Evolutionary conservation across 805 yeast species (phyloP).

Genomic region (Lipomyces sp.): DNA sequence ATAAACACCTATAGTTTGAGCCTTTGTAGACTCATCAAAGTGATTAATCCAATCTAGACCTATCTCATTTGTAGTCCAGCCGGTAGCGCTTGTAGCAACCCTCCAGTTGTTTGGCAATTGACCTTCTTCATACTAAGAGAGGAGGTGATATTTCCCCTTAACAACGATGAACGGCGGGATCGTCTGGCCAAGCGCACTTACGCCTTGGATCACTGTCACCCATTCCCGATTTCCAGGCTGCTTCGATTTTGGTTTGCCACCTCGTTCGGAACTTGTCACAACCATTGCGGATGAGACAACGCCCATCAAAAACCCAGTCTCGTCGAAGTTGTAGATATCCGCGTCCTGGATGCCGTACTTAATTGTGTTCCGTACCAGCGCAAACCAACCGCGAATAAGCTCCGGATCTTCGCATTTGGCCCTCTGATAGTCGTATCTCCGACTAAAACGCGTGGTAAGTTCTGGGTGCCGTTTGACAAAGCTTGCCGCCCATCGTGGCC

Average conservation of each 20-base stretch:
- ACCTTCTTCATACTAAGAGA: conserved; percentile 13
- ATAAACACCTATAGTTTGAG: too few species aligned
- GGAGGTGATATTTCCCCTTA: conserved; percentile 8
- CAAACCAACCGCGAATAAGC: conserved; percentile 1
- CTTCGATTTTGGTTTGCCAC: not conserved
- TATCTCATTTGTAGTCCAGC: too few species aligned
- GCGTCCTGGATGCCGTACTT: conserved; percentile 8
- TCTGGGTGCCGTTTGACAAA: conserved; percentile 5
- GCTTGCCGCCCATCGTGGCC: not conserved
- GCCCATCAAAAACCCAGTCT: conserved; percentile 3
- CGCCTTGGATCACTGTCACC: not conserved
- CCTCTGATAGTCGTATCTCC: conserved; percentile 5
- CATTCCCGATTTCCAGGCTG: conserved; percentile 7
- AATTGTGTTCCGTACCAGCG: not conserved
- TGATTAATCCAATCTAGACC: too few species aligned
- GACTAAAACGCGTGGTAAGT: conserved; percentile 5
- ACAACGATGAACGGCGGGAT: conserved; percentile 17
- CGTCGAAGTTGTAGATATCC: conserved; percentile 11
- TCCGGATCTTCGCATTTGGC: not conserved
- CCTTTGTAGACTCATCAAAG: too few species aligned
- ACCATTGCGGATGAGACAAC: conserved; percentile 1
- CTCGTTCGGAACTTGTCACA: conserved; percentile 6
- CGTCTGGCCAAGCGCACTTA: conserved; percentile 17
- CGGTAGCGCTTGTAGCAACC: too few species aligned
- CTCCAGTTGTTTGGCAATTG: too few species aligned